Evolutionary conservation across 345 rosid species (phyloP).

Genomic region (Eucalyptus globulus): DNA sequence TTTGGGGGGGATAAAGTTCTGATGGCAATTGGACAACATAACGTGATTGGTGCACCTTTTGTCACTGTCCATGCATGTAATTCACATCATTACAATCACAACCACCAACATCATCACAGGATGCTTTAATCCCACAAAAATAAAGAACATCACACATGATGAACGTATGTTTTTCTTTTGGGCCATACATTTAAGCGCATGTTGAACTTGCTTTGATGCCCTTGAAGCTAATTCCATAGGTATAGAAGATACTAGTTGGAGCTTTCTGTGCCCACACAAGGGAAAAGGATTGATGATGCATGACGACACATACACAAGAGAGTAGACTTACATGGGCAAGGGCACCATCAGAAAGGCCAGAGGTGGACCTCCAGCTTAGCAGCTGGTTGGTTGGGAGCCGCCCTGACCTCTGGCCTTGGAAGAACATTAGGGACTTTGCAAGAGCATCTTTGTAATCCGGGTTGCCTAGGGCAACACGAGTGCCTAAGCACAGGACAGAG

Average conservation of each 20-base stretch:
- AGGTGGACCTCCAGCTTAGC: conserved; percentile 60
- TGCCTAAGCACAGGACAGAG: neutral
- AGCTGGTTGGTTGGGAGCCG: conserved; percentile 40
- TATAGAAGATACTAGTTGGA: neutral
- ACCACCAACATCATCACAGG: neutral
- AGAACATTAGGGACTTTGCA: conserved; percentile 69
- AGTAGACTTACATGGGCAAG: conserved; percentile 31
- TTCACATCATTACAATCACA: neutral
- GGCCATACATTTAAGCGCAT: neutral
- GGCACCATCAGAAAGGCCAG: conserved; percentile 72
- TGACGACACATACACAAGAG: neutral
- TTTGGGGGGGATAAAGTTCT: neutral
- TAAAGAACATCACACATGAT: neutral
- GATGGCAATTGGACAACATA: neutral
- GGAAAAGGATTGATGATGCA: neutral
- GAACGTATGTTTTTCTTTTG: neutral
- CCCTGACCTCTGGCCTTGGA: conserved; percentile 91
- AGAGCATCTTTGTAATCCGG: conserved; percentile 80
- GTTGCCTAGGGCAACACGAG: conserved; percentile 19
- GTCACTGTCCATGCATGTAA: neutral
- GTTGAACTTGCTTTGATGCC: neutral
- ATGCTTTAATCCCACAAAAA: neutral
- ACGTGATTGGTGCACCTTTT: neutral
- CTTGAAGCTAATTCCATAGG: neutral
- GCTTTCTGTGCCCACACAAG: neutral